phyloP scores from a whole-genome alignment of 257 asterid genomes.

The Nicotiana undulata region DNA sequence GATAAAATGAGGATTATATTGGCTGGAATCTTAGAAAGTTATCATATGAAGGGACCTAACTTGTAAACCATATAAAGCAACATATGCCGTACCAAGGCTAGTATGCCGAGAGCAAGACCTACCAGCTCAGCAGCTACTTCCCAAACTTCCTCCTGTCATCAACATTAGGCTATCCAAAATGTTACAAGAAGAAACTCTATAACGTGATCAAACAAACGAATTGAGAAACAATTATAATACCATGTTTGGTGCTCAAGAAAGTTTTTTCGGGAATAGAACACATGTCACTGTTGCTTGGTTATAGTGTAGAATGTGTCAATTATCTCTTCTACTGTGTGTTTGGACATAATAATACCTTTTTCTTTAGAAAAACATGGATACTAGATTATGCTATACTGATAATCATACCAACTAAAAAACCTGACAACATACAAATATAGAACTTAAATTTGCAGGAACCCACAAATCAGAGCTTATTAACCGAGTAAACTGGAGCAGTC shows the following conservation, averaged over 20 bases:
- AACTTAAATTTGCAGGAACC: background rate
- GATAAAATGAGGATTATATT: conserved; percentile 16
- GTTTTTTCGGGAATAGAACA: background rate
- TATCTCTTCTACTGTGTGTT: background rate
- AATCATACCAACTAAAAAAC: background rate
- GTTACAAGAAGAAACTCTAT: background rate
- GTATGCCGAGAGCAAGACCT: conserved; percentile 85
- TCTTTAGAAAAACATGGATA: background rate
- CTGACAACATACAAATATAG: background rate
- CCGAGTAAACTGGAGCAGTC: background rate
- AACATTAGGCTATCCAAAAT: background rate
- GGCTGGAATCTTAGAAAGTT: background rate
- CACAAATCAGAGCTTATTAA: conserved; percentile 2
- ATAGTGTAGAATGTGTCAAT: background rate
- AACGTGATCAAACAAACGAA: background rate
- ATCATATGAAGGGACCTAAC: background rate
- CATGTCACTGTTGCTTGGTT: background rate
- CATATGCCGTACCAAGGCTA: conserved; percentile 55
- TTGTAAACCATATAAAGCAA: background rate
- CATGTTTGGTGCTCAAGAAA: conserved; percentile 4
- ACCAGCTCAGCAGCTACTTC: conserved; percentile 94
- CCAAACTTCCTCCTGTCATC: conserved; percentile 94
- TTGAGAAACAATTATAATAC: background rate
- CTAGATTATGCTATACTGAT: background rate
- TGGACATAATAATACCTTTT: background rate